A percentile compares a stretch with the other conserved stretches of the same genome.
Conservation (phyloP, 768 basidiomycete genomes). For the Austroboletus eburneus region DNA sequence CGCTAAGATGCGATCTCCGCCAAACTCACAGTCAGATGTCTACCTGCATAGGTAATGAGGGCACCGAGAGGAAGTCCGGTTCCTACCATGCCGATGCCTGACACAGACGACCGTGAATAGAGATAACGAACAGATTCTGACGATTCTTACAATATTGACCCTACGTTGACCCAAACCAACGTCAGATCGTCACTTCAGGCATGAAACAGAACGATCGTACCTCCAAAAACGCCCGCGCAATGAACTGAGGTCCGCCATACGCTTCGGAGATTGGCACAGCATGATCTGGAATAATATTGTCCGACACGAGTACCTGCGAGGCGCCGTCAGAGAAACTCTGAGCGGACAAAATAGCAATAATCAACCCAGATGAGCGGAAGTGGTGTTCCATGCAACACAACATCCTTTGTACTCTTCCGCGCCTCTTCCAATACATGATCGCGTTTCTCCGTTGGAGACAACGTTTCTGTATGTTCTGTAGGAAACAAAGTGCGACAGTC, state of each 20-base stretch:
- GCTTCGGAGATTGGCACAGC: slow-evolving; percentile 27
- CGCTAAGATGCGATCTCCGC: background rate
- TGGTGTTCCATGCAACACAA: slow-evolving; percentile 19
- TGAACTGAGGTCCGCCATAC: slow-evolving; percentile 24
- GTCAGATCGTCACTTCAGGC: background rate
- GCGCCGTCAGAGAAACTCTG: background rate
- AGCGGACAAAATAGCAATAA: too few relatives aligned
- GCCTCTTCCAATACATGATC: slow-evolving; percentile 3
- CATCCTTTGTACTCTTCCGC: slow-evolving; percentile 9
- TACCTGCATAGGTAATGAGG: slow-evolving; percentile 17
- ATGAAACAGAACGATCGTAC: slow-evolving; percentile 2
- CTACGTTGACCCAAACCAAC: slow-evolving; percentile 6
- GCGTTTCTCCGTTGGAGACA: slow-evolving; percentile 2
- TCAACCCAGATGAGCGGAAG: slow-evolving; percentile 26
- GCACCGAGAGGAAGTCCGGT: slow-evolving; percentile 25
- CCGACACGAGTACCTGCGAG: slow-evolving; percentile 22
- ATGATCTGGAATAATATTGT: slow-evolving; percentile 27
- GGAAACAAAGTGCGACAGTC: slow-evolving; percentile 22
- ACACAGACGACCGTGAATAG: background rate
- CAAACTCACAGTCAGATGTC: slow-evolving; percentile 22
- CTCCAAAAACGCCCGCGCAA: slow-evolving; percentile 25
- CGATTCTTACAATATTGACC: slow-evolving; percentile 23
- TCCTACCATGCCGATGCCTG: slow-evolving; percentile 26
- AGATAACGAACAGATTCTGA: background rate
- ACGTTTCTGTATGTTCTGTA: background rate